These are phyloP conservation scores for Hansenula anomala DNA, from an alignment of 1,139 yeast species.

Conservation along the genomic window DNA sequence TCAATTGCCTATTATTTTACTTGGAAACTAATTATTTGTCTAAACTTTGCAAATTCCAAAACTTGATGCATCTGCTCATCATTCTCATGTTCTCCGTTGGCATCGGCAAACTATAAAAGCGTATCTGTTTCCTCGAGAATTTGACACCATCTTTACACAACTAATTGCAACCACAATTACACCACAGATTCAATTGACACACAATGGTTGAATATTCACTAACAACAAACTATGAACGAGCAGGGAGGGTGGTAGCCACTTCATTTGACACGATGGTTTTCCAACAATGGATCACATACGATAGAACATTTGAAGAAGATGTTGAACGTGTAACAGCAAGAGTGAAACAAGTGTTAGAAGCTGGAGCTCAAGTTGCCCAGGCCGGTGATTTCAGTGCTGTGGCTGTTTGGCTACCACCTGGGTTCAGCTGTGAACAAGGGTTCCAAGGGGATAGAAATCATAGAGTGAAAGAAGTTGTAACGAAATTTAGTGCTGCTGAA, in stretches of 20 bases:
- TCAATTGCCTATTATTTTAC: too few species aligned
- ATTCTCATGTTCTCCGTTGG: too few species aligned
- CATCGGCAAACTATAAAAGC: too few species aligned
- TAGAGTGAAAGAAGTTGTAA: background rate
- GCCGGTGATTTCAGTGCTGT: slow-evolving; percentile 13
- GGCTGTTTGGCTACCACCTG: slow-evolving; percentile 17
- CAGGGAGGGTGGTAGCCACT: background rate
- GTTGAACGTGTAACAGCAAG: background rate
- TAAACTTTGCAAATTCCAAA: too few species aligned
- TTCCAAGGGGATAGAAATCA: background rate
- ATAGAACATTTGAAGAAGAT: background rate
- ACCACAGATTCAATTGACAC: too few species aligned
- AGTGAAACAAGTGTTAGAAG: slow-evolving; percentile 3
- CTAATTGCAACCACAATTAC: too few species aligned
- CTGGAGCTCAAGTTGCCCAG: slow-evolving; percentile 8
- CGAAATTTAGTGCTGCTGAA: background rate
- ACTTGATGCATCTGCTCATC: too few species aligned
- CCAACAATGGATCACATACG: background rate
- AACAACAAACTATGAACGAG: background rate
- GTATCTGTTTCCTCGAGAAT: too few species aligned
- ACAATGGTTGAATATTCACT: too few species aligned
- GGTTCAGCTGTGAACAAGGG: background rate
- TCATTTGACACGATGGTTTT: background rate
- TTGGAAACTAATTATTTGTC: too few species aligned
- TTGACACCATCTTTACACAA: too few species aligned